phyloP scores from a whole-genome alignment of 495 filamentous ascomycete species.

The Cercophora newfieldiana region DNA sequence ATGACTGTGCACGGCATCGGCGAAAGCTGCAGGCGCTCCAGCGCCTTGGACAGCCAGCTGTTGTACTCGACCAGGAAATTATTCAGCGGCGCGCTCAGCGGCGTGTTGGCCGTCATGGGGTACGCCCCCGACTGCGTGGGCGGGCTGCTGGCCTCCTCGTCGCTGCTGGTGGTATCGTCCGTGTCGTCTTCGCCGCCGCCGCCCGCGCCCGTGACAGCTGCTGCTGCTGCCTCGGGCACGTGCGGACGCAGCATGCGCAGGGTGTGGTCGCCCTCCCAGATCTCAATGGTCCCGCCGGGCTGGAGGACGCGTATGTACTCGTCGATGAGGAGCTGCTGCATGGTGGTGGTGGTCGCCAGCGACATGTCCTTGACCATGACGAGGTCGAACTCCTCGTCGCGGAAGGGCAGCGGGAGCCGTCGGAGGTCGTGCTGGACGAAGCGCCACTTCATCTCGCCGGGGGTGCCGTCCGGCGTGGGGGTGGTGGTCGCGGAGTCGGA shows the following conservation, averaged over 20 bases:
- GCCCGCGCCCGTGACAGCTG: constrained; percentile 25
- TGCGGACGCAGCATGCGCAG: constrained; percentile 76
- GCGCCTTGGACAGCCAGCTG: constrained; percentile 72
- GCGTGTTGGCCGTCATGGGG: constrained; percentile 77
- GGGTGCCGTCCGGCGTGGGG: constrained; percentile 22
- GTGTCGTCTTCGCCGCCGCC: constrained; percentile 44
- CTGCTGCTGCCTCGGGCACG: constrained; percentile 55
- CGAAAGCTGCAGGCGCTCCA: constrained; percentile 69
- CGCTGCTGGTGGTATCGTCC: constrained; percentile 41
- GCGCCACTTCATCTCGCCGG: constrained; percentile 74
- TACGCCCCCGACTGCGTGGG: constrained; percentile 67
- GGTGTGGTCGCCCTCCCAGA: constrained; percentile 82
- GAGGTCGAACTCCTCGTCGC: constrained; percentile 82
- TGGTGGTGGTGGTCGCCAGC: constrained; percentile 62
- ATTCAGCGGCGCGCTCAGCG: constrained; percentile 75
- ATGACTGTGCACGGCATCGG: constrained; percentile 79
- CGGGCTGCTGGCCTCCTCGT: constrained; percentile 55
- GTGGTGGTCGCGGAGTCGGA: constrained; percentile 5
- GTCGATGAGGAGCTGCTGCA: constrained; percentile 65
- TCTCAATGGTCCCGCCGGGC: constrained; percentile 77
- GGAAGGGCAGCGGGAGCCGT: constrained; percentile 72
- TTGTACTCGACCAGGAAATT: constrained; percentile 84
- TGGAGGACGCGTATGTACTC: constrained; percentile 77
- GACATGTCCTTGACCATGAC: constrained; percentile 88
- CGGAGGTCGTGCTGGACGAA: constrained; percentile 88